Evolutionary conservation across 441 rosid species (phyloP), one percentile per base, ranked within the genome.

Genomic region (Macaranga tanarius): DNA sequence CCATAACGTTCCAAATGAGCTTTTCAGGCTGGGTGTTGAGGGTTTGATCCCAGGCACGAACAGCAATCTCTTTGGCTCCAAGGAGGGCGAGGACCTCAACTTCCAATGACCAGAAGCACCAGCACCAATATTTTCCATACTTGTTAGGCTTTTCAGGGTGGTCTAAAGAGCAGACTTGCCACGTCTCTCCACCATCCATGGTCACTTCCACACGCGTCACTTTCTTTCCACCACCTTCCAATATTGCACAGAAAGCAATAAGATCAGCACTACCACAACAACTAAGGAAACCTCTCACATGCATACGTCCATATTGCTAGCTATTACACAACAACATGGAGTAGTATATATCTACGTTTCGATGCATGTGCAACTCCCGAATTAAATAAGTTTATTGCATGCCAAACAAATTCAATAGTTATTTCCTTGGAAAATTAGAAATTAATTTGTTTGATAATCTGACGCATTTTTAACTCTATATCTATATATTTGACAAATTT

Each of bases 1-100:
- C 98, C 98, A 94, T 90, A 69, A 92, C 83, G 67, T 94, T 94
- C 98, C 97, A 94, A 34, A 82, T 90, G 87, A 92, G 97, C 77
- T 88, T 89, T 76, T 94, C 95, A 9, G 97, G 97, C 73, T 92
- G 98, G 74, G 96, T 94, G 76, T 89, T 92, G 42, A 77, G 89
- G 38, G 97, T 79, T 83, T 88, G 88, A 59, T 94, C 98, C 98
- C 98, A 94, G 34, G 97, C 97, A 15, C 98, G 87, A 50, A 94
- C 98, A 5, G 95, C 92, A 2, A 90, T 85, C 78, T 92, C 95
- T 61, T 89, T 90, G 60, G 93, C 88, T 1, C 90, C 88, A 3
- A 94, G 84, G 12, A 94, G 79, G 77, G 87, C 90, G 19, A 92
- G 86, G 40, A 90, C 92, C 83, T 94, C 97, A 20, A 94, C 95